These are phyloP conservation scores for Xylaria digitata DNA, from an alignment of 2,329 filamentous ascomycete species.

Conservation along the genomic window DNA sequence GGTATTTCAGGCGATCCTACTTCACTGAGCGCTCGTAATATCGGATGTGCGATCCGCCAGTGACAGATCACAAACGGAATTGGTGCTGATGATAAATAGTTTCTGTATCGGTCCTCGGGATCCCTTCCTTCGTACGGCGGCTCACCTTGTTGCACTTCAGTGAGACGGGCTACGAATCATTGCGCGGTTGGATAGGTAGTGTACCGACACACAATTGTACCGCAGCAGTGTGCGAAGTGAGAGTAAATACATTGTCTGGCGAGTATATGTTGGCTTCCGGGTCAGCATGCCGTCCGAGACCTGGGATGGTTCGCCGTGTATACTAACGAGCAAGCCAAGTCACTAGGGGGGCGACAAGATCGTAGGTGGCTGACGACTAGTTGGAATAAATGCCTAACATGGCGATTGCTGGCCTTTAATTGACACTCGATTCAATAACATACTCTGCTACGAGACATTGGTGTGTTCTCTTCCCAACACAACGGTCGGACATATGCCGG, in stretches of 20 bases:
- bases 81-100: slow-evolving; percentile 15
- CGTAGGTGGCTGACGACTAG: slow-evolving; percentile 23
- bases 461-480: slow-evolving; percentile 6
- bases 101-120: not conserved
- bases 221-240: not conserved
- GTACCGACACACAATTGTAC: slow-evolving; percentile 26
- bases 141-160: slow-evolving; percentile 23
- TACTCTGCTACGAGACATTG: slow-evolving; percentile 19
- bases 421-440: slow-evolving; percentile 20
- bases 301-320: not conserved
- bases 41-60: not conserved
- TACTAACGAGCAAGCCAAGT: not conserved
- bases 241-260: slow-evolving; percentile 1
- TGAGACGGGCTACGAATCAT: slow-evolving; percentile 23
- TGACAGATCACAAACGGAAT: slow-evolving; percentile 14
- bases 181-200: slow-evolving; percentile 6
- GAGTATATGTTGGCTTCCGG: not conserved
- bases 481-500: slow-evolving; percentile 24
- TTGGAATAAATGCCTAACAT: slow-evolving; percentile 21
- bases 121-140: not conserved
- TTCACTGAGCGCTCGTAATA: not conserved
- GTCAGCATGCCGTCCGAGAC: not conserved
- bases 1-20: slow-evolving; percentile 2
- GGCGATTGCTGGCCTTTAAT: not conserved
- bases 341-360: slow-evolving; percentile 11